Evolutionary conservation across 192 early-diverging fungal genomes (phyloP), one percentile per base, ranked within the genome.

Genomic region (Coemansia sp.): DNA sequence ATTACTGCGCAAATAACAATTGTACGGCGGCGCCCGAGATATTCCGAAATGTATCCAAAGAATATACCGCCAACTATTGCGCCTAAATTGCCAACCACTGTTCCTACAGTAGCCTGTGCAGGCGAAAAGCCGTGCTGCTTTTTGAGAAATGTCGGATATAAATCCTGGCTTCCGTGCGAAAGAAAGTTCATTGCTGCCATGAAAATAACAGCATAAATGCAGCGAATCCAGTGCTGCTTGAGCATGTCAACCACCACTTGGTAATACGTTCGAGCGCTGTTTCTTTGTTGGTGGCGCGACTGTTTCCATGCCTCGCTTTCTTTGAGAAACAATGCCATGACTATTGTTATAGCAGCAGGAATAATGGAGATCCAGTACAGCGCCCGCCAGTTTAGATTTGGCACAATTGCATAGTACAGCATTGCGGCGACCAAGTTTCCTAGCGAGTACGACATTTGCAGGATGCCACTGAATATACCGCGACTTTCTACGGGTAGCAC

Each of bases 101-200:
- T 84, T 5, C 88, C 85, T 12, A 86, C 64, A 3, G 88, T 87
- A 17, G 82, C 76, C 48, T 89, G 76, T 9, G 61, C 57, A 14
- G 79, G 38, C 3, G 75, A 67, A 59, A 84, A 89, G 4, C 84
- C 85, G 21, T 85, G 76, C 64, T 89, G 87, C 50, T 72, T 67
- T 49, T 75, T 82, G 32, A 92, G 66, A 65, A 85, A 90, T 14
- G 90, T 89, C 10, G 90, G 90, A 60, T 84, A 91, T 43, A 92
- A 62, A 69, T 92, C 90, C 64, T 90, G 86, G 57, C 84, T 84
- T 27, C 87, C 87, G 50, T 89, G 90, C 10, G 82, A 84, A 48
- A 89, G 75, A 72, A 92, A 92, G 64, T 90, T 89, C 80, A 90
- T 87, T 50, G 68, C 76, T 2, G 85, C 74, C 86, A 89, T 88